Evolutionary conservation across 2,329 filamentous ascomycete species (phyloP), one percentile per base, ranked within the genome.

Genomic region (Byssothecium circinans): DNA sequence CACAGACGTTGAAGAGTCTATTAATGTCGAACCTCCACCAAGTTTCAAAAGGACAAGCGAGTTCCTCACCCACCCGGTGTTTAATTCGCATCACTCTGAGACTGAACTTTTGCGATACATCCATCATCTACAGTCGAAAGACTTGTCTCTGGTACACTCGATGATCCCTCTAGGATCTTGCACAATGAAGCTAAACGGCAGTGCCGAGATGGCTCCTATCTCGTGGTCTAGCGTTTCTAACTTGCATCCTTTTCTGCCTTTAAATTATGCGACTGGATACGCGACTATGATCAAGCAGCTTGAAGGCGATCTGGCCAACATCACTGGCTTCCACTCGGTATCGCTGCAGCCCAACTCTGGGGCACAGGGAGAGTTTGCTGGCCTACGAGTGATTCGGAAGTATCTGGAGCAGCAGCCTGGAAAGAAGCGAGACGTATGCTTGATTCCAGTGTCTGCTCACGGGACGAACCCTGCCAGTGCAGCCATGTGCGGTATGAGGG

Each of bases 91-190:
- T 70, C 92, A 95, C 74, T 96, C 91, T 2, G 92, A 97, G 75
- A 96, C 92, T 0, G 90, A 96, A 72, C 82, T 97, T 61, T 78
- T 97, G 41, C 87, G 92, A 35, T 97, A 97, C 74, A 96, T 97
- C 61, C 81, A 92, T 67, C 89, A 96, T 68, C 79, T 97, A 4
- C 88, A 95, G 69, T 95, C 91, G 41, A 96, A 95, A 77, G 92
- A 97, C 68, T 77, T 97, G 12, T 96, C 92, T 1, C 80, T 96
- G 4, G 89, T 91, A 2, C 92, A 97, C 75, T 96, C 91, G 14
- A 97, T 97, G 92, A 97, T 97, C 52, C 91, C 92, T 2, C 82
- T 97, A 1, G 92, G 92, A 17, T 96, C 92, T 1, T 97, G 92
- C 78, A 97, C 92, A 12, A 97, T 97, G 92, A 97, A 97, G 79